These are phyloP conservation scores for Coemansia sp. DNA, from an alignment of 192 early-diverging fungal species.

Conservation along the genomic window DNA sequence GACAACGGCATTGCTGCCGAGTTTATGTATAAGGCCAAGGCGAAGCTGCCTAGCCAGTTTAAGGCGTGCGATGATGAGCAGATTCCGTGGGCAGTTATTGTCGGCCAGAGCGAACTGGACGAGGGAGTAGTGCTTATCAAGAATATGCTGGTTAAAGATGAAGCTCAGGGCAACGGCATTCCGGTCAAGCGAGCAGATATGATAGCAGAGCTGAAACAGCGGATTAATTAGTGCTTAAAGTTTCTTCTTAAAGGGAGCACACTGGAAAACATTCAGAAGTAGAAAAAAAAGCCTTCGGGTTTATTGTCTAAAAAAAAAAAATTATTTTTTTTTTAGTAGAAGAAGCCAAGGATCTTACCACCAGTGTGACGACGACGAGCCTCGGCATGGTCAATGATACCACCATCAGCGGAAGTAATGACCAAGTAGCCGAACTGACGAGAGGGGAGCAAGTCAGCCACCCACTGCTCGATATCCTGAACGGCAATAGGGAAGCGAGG, in stretches of 20 bases:
- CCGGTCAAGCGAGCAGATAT: constrained; percentile 59
- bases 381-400: constrained; percentile 99
- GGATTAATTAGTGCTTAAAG: constrained; percentile 35
- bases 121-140: constrained; percentile 84
- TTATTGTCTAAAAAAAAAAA: no score
- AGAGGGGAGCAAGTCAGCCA: constrained; percentile 93
- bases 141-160: constrained; percentile 59
- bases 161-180: constrained; percentile 49
- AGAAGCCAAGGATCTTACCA: constrained; percentile 97
- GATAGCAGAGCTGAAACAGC: constrained; percentile 60
- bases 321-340: constrained; percentile 66
- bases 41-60: constrained; percentile 75
- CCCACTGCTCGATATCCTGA: constrained; percentile 93
- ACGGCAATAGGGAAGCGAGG: constrained; percentile 98
- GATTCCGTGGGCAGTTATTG: constrained; percentile 88
- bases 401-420: constrained; percentile 86
- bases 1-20: constrained; percentile 86
- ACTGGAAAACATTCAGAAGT: not conserved
- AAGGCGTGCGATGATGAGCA: constrained; percentile 75
- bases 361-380: constrained; percentile 94
- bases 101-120: constrained; percentile 79
- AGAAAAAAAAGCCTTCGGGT: constrained; percentile 7
- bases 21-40: constrained; percentile 91
- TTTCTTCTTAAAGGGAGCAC: not conserved
- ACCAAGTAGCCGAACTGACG: constrained; percentile 98